Evolutionary conservation across 164 flowering plant genomes (phyloP).

Genomic region (Aristolochia contorta): DNA sequence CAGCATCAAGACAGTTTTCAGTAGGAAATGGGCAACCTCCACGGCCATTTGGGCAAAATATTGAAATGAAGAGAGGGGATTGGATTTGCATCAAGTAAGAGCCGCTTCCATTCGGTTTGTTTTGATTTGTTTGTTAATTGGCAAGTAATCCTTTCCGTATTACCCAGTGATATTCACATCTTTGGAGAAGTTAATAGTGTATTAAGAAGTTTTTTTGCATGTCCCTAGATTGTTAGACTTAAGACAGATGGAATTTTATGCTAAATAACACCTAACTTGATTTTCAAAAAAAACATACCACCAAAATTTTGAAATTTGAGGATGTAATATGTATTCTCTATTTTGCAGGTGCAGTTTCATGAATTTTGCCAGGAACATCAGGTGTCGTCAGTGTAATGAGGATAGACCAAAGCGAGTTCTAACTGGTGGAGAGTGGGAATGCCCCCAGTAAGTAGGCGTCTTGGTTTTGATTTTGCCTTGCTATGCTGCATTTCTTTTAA

Average conservation of each 20-base stretch:
- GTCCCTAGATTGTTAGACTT: too few species aligned
- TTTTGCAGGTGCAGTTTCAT: slow-evolving; percentile 75
- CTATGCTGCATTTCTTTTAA: not conserved
- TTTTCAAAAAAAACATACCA: too few species aligned
- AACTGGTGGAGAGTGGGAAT: slow-evolving; percentile 96
- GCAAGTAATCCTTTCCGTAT: too few species aligned
- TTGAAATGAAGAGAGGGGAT: slow-evolving; percentile 82
- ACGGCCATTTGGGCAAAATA: slow-evolving; percentile 32
- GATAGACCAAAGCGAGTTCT: slow-evolving; percentile 68
- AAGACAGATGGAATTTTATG: too few species aligned
- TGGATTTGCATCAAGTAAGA: slow-evolving; percentile 77
- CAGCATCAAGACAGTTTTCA: slow-evolving; percentile 26
- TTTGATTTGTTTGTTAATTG: too few species aligned
- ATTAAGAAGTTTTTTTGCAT: too few species aligned
- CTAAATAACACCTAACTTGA: too few species aligned
- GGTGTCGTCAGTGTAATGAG: slow-evolving; percentile 83
- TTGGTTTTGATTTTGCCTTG: not conserved
- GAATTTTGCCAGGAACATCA: slow-evolving; percentile 84
- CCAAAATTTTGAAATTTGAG: too few species aligned
- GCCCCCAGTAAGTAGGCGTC: slow-evolving; percentile 76
- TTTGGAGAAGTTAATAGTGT: too few species aligned
- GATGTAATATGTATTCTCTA: not conserved
- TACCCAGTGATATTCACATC: too few species aligned
- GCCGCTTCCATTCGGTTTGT: not conserved
- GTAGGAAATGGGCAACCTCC: slow-evolving; percentile 29